Evolutionary conservation across 495 filamentous ascomycete genomes (phyloP).

Genomic region (Penicillium tannophilum): DNA sequence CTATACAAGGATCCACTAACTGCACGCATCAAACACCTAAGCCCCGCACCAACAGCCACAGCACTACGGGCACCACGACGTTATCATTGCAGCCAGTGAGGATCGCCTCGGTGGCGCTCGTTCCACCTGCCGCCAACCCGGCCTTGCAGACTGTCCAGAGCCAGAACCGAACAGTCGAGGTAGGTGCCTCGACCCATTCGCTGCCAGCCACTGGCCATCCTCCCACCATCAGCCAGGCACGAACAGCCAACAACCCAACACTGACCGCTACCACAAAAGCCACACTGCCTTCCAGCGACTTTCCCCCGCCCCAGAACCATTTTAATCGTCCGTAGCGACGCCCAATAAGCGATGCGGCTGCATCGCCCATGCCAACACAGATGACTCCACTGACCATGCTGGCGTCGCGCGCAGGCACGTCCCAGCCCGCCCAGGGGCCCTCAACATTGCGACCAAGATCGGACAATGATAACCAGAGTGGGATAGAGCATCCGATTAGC

Average conservation of each 20-base stretch:
- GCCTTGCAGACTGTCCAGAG: conserved; percentile 56
- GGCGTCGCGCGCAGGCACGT: conserved; percentile 67
- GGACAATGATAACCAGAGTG: conserved; percentile 85
- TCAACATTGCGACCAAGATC: conserved; percentile 57
- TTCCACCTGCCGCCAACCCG: conserved; percentile 69
- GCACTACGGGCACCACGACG: conserved; percentile 91
- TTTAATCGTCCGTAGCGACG: conserved; percentile 83
- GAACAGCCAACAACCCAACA: conserved; percentile 68
- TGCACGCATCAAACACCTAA: conserved; percentile 60
- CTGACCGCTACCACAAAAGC: conserved; percentile 85
- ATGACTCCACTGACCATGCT: conserved; percentile 89
- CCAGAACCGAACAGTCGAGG: conserved; percentile 34
- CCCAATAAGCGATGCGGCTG: conserved; percentile 89
- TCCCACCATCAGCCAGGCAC: conserved; percentile 72
- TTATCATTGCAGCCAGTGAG: conserved; percentile 98
- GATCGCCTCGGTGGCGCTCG: conserved; percentile 92
- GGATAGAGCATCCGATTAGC: conserved; percentile 92
- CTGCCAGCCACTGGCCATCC: conserved; percentile 58
- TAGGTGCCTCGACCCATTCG: conserved; percentile 21
- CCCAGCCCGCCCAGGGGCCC: conserved; percentile 67
- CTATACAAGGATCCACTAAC: conserved; percentile 7
- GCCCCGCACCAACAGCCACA: conserved; percentile 87
- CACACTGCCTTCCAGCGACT: conserved; percentile 86
- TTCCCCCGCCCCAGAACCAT: conserved; percentile 97
- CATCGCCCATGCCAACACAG: conserved; percentile 94